Percentiles rank a stretch among this genome's conserved stretches.
Evolutionary conservation across 1,284 basidiomycete genomes (phyloP).

Genomic region (Phylloporus sp.): DNA sequence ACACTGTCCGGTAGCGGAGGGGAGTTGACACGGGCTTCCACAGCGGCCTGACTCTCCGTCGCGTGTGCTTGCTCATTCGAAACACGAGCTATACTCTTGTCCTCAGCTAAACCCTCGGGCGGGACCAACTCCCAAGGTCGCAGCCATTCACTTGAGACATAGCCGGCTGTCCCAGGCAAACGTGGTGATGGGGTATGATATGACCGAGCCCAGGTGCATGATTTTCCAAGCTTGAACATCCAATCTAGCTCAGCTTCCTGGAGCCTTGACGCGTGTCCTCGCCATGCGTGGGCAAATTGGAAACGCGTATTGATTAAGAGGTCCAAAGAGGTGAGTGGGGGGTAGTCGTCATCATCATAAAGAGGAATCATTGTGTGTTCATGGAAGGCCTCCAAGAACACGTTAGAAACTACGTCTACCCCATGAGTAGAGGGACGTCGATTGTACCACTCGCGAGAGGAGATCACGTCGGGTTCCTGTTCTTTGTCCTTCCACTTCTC

Average conservation of each 20-base stretch:
- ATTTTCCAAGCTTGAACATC: slow-evolving; percentile 6
- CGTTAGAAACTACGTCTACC: not conserved
- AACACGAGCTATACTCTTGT: not conserved
- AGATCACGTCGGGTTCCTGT: slow-evolving; percentile 13
- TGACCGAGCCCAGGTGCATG: slow-evolving; percentile 10
- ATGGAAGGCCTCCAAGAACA: slow-evolving; percentile 16
- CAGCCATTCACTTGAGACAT: slow-evolving; percentile 12
- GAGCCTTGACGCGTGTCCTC: slow-evolving; percentile 20
- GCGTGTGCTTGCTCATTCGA: not conserved
- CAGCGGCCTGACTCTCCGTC: not conserved
- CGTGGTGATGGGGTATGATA: slow-evolving; percentile 6
- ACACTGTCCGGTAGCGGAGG: not conserved
- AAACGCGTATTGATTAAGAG: slow-evolving; percentile 30
- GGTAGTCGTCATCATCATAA: slow-evolving; percentile 19
- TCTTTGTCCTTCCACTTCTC: slow-evolving; percentile 28
- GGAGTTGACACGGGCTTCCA: not conserved
- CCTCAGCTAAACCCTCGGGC: slow-evolving; percentile 2
- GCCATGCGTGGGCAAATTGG: slow-evolving; percentile 27
- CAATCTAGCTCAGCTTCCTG: slow-evolving; percentile 12
- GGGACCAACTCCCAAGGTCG: slow-evolving; percentile 24
- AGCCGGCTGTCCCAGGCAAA: slow-evolving; percentile 12
- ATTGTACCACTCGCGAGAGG: slow-evolving; percentile 4
- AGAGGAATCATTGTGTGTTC: slow-evolving; percentile 20
- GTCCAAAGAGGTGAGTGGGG: slow-evolving; percentile 19
- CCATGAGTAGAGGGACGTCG: not conserved